Base-by-base conservation (phyloP, 352 stramenopile species). In the Phytophthora parvispora region DNA sequence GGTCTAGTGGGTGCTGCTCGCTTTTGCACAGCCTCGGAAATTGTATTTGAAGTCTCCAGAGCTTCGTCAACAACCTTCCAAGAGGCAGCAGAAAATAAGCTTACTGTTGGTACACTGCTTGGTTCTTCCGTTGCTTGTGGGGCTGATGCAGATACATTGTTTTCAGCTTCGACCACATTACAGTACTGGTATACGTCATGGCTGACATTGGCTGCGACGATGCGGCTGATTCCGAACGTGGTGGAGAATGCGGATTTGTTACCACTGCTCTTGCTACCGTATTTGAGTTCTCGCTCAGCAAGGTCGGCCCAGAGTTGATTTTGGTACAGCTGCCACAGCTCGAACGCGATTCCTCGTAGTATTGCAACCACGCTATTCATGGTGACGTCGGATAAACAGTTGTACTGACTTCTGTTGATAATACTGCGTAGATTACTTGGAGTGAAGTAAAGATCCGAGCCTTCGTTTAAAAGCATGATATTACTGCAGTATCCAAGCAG, bases 321-420 rank as follows among this genome's bases (percentile, higher is more conserved):
- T 61, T 94, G 86, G 29, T 95, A 95, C 9, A 88, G 51, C 22
- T 94, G 76, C 87, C 87, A 95, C 2, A 91, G 48, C 52, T 93
- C 84, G 40, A 91, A 91, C 24, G 86, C 74, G 1, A 84, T 56
- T 0, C 58, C 70, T 27, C 78, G 64, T 18, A 95, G 49, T 13
- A 77, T 20, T 8, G 24, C 43, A 2, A 77, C 78, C 18, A 86
- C 60, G 6, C 51, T 27, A 25, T 34, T 51, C 9, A 92, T 66
- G 10, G 60, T 31, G 6, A 48, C n/a, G 24, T 85, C 66, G 20
- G 64, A 50, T 6, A 74, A 18, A 9, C 29, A 48, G 10, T 28
- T 25, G 0, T 28, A 7, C 1, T 29, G 16, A 12, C 15, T 48
- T 36, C 43, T 47, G 28, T 28, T 53, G 29, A 78, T 29, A 24